Evolutionary conservation across 441 rosid species (phyloP), one percentile per base, ranked within the genome.

Genomic region (Bocquillonia castaneifolia): DNA sequence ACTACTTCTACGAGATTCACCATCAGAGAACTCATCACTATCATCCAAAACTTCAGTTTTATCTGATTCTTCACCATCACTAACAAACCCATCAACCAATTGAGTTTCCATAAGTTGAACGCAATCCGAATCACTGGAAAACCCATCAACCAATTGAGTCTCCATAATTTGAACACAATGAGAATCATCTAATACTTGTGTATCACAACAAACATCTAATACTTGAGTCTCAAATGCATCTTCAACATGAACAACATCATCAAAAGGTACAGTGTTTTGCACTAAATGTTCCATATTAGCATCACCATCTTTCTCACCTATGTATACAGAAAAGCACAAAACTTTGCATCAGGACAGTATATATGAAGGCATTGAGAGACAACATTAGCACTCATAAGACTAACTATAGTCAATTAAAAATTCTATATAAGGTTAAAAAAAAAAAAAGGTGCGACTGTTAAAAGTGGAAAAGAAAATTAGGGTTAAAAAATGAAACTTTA

Each of bases 161-260:
- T 70, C 81, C 71, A 67, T 34, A 66, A 54, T 44, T 51, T 69
- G 79, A 52, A 64, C 2, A 53, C 76, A 73, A 71, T 79, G n/a
- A n/a, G n/a, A n/a, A n/a, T 42, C 47, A 55, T 80, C 83, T 47
- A 83, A 59, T 40, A 77, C 79, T 79, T 85, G 87, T 4, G 85
- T 79, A 68, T 84, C 91, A 48, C 66, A 79, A 28, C 51, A 80
- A 64, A 77, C 59, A 76, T 78, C 62, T 56, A 84, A 23, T 40
- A 77, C 79, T 79, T 87, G 92, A 59, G 92, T 89, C 75, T 91
- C 91, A 31, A 62, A 78, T 18, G 70, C 78, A 68, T 81, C 83
- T 32, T 78, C 77, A 59, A 67, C 69, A 20, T 70, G 74, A 54
- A 74, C 63, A 62, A 70, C 75, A 52, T 84, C 82, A 59, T 82